These are phyloP conservation scores for Pilasporangium apinafurcum DNA, from an alignment of 352 stramenopile species.

Conservation along the genomic window DNA sequence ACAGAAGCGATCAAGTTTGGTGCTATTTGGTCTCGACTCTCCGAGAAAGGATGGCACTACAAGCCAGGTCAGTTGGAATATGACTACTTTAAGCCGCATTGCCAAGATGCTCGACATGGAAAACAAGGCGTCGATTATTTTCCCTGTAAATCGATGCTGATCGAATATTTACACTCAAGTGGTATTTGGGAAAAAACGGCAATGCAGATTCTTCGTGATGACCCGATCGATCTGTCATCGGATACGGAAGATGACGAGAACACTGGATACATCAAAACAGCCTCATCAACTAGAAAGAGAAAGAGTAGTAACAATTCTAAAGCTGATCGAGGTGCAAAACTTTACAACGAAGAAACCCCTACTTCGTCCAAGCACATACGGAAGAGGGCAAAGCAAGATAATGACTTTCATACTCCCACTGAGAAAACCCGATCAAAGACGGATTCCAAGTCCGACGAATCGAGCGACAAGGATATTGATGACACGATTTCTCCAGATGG, in stretches of 20 bases:
- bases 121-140: conserved; percentile 46
- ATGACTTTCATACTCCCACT: conserved; percentile 6
- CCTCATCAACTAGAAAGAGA: conserved; percentile 6
- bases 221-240: conserved; percentile 15
- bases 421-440: conserved; percentile 2
- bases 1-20: conserved; percentile 76
- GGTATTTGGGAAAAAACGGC: conserved; percentile 41
- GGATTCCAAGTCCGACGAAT: not conserved
- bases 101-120: conserved; percentile 21
- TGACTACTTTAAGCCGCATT: conserved; percentile 66
- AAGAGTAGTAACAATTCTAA: conserved; percentile 3
- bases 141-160: conserved; percentile 21
- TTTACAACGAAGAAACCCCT: not conserved
- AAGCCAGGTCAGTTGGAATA: conserved; percentile 32
- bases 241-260: conserved; percentile 15
- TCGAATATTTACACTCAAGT: conserved; percentile 43
- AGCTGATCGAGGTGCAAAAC: no score
- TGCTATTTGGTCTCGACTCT: conserved; percentile 43
- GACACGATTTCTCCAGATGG: conserved; percentile 42
- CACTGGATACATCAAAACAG: not conserved
- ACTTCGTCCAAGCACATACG: conserved; percentile 2
- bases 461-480: conserved; percentile 5
- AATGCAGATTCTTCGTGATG: conserved; percentile 27
- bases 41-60: conserved; percentile 49
- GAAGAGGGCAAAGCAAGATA: conserved; percentile 6